Conservation (phyloP, 768 basidiomycete genomes). For the Boletus speciosus region DNA sequence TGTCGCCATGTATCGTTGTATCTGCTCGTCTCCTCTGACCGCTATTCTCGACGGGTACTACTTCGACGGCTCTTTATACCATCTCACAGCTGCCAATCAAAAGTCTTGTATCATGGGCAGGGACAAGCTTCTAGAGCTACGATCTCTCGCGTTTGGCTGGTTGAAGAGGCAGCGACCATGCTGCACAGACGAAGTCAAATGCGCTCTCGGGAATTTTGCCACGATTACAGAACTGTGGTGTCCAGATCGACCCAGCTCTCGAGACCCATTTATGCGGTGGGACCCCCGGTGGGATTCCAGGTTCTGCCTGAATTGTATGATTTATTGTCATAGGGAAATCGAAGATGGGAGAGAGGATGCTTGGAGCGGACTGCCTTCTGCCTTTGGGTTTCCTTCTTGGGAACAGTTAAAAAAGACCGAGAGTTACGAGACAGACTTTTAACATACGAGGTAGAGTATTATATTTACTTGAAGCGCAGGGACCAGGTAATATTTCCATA, state of each 20-base stretch:
- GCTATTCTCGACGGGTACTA: slow-evolving; percentile 26
- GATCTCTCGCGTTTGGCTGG: slow-evolving; percentile 20
- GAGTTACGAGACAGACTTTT: slow-evolving; percentile 6
- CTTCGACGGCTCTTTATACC: slow-evolving; percentile 14
- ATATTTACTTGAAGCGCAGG: background rate
- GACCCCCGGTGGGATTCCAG: slow-evolving; percentile 19
- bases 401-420: slow-evolving; percentile 6
- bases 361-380: slow-evolving; percentile 17
- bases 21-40: slow-evolving; percentile 15
- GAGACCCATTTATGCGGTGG: slow-evolving; percentile 25
- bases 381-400: slow-evolving; percentile 19
- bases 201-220: slow-evolving; percentile 19
- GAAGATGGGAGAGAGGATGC: slow-evolving; percentile 26
- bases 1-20: slow-evolving; percentile 24
- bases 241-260: slow-evolving; percentile 14
- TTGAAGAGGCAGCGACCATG: slow-evolving; percentile 11
- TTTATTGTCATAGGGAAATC: slow-evolving; percentile 25
- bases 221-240: slow-evolving; percentile 23
- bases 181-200: slow-evolving; percentile 20
- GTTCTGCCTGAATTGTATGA: slow-evolving; percentile 17
- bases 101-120: slow-evolving; percentile 24
- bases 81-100: slow-evolving; percentile 19
- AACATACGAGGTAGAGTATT: background rate
- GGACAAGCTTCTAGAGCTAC: slow-evolving; percentile 23
- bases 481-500: background rate